phyloP scores from a whole-genome alignment of 768 basidiomycete species.

The Cyclocybe cylindracea region DNA sequence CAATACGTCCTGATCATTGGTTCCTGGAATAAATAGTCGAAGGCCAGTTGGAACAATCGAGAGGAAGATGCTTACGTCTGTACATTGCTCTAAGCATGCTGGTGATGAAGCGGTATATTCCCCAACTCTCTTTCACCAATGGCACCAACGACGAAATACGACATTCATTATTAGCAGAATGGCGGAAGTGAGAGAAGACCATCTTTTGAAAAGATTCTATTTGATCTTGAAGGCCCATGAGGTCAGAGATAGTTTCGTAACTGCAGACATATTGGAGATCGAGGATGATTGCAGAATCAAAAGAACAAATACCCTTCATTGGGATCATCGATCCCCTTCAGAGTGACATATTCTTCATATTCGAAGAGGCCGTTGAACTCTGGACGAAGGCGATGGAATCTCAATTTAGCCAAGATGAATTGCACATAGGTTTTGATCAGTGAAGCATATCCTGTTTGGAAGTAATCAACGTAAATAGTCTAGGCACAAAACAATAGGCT shows the following conservation, averaged over 20 bases:
- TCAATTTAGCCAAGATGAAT: conserved; percentile 91
- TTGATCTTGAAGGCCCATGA: conserved; percentile 98
- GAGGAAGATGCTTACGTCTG: conserved; percentile 56
- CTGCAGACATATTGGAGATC: conserved; percentile 40
- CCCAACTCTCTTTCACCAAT: conserved; percentile 98
- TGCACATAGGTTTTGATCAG: conserved; percentile 96
- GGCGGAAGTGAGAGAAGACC: conserved; percentile 92
- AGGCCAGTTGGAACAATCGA: conserved; percentile 5
- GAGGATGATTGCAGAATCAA: neutral
- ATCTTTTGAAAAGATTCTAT: conserved; percentile 99
- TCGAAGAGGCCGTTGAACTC: conserved; percentile 99
- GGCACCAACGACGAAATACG: conserved; percentile 95
- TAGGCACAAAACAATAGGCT: neutral
- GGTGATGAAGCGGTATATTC: conserved; percentile 98
- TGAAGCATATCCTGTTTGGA: conserved; percentile 76
- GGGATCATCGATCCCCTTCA: conserved; percentile 98
- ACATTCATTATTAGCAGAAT: conserved; percentile 94
- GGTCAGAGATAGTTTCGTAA: conserved; percentile 96
- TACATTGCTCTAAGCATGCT: conserved; percentile 99
- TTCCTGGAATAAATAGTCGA: conserved; percentile 51
- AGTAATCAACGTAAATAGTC: conserved; percentile 1
- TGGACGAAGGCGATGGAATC: conserved; percentile 92
- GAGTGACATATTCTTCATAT: conserved; percentile 96
- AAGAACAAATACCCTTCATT: conserved; percentile 85
- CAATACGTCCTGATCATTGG: conserved; percentile 84